Percentiles rank a stretch among this genome's conserved stretches.
Conservation (phyloP, 2,329 filamentous ascomycete species). For the Colletotrichum tofieldiae region DNA sequence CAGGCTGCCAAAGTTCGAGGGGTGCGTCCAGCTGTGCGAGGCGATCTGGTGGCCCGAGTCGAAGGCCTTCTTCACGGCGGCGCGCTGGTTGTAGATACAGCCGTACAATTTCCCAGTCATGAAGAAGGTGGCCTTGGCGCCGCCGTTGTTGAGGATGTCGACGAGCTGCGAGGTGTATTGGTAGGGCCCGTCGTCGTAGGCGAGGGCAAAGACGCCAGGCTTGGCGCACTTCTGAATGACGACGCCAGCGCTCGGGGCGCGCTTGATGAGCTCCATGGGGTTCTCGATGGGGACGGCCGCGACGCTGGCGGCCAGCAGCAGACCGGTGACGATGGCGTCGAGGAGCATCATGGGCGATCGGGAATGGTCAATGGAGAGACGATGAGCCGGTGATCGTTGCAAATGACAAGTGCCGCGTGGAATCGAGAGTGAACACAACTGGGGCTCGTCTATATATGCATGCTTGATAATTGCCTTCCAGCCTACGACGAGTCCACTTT, state of each 20-base stretch:
- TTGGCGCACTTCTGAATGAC: slow-evolving; percentile 63
- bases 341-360: slow-evolving; percentile 47
- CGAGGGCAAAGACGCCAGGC: slow-evolving; percentile 64
- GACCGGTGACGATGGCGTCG: slow-evolving; percentile 45
- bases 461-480: background rate
- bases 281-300: slow-evolving; percentile 51
- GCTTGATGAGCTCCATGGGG: slow-evolving; percentile 59
- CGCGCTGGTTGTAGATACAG: slow-evolving; percentile 65
- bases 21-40: slow-evolving; percentile 69
- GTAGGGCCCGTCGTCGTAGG: slow-evolving; percentile 69
- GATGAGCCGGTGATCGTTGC: background rate
- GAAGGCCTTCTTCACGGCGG: slow-evolving; percentile 69
- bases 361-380: background rate
- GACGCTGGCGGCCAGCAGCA: slow-evolving; percentile 49
- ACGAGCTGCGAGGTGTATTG: slow-evolving; percentile 64
- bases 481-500: slow-evolving; percentile 25
- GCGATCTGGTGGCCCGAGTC: slow-evolving; percentile 68
- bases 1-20: slow-evolving; percentile 58
- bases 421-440: background rate
- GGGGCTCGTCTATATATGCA: slow-evolving; percentile 26
- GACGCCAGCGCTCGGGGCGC: slow-evolving; percentile 57
- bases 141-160: slow-evolving; percentile 64
- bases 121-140: slow-evolving; percentile 70
- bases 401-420: slow-evolving; percentile 8
- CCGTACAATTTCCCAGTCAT: slow-evolving; percentile 66